phyloP scores from a whole-genome alignment of 768 basidiomycete species.

The Leccinum subgranulosum region DNA sequence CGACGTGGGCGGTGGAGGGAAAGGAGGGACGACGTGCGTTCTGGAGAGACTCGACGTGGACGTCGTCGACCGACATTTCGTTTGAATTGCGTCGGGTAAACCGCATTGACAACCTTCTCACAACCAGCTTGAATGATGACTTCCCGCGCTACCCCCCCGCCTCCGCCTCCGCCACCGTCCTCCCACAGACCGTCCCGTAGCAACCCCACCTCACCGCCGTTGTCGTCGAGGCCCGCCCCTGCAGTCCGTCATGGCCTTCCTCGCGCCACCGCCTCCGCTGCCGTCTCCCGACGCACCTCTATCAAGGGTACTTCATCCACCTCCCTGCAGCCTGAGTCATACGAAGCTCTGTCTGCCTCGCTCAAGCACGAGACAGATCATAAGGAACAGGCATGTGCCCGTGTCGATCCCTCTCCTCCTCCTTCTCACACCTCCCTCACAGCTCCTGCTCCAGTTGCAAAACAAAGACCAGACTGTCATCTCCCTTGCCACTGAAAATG shows the following conservation, averaged over 20 bases:
- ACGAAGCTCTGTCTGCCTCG: conserved; percentile 56
- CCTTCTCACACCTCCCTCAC: conserved; percentile 8
- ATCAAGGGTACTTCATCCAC: conserved; percentile 42
- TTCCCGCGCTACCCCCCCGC: conserved; percentile 42
- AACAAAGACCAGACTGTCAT: conserved; percentile 72
- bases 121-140: conserved; percentile 26
- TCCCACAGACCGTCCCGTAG: conserved; percentile 44
- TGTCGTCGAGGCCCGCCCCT: conserved; percentile 45
- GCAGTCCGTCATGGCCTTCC: conserved; percentile 51
- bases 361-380: conserved; percentile 77
- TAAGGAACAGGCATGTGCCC: conserved; percentile 66
- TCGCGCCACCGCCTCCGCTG: conserved; percentile 48
- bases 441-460: conserved; percentile 78
- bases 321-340: conserved; percentile 41
- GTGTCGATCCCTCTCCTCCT: conserved; percentile 2
- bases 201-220: conserved; percentile 40
- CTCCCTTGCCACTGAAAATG: conserved; percentile 60
- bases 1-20: not conserved
- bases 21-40: conserved; percentile 25
- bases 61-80: conserved; percentile 7
- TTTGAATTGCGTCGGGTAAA: conserved; percentile 2
- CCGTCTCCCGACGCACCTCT: conserved; percentile 48
- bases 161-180: conserved; percentile 7
- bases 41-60: conserved; percentile 33
- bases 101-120: not conserved